Percentiles rank a stretch among this genome's conserved stretches.
Conservation (phyloP, 352 stramenopile genomes). For the Globisporangium orthogonon region DNA sequence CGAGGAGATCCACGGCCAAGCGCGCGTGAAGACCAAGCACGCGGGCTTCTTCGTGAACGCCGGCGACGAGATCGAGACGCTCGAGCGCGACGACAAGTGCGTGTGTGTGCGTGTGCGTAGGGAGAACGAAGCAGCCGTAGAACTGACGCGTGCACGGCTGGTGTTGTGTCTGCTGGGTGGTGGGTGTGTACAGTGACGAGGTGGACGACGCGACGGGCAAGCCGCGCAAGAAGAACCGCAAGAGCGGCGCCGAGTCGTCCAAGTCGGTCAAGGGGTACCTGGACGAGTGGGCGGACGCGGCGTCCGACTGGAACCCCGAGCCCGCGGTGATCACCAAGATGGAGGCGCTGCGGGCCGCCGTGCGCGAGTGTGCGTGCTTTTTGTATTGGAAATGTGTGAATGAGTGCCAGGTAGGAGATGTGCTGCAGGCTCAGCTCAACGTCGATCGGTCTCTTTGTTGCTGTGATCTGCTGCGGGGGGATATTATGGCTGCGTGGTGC, state of each 20-base stretch:
- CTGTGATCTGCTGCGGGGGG: background rate
- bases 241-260: constrained; percentile 35
- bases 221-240: constrained; percentile 33
- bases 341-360: constrained; percentile 48
- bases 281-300: constrained; percentile 56
- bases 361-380: constrained; percentile 47
- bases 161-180: background rate
- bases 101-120: background rate
- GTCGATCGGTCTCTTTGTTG: background rate
- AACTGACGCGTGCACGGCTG: background rate
- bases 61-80: constrained; percentile 78
- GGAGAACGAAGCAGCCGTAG: background rate
- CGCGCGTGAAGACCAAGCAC: constrained; percentile 77
- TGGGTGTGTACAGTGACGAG: constrained; percentile 8
- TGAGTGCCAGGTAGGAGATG: too few species aligned
- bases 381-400: too few species aligned
- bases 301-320: constrained; percentile 61
- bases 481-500: background rate
- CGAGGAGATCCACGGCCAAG: constrained; percentile 69
- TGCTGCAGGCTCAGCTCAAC: background rate
- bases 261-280: constrained; percentile 52
- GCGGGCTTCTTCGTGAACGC: constrained; percentile 87
- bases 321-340: constrained; percentile 45
- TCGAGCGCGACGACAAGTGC: constrained; percentile 27
- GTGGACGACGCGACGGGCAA: constrained; percentile 1